These are phyloP conservation scores for Prosopis cineraria DNA, from an alignment of 306 rosid genomes.

Conservation along the genomic window DNA sequence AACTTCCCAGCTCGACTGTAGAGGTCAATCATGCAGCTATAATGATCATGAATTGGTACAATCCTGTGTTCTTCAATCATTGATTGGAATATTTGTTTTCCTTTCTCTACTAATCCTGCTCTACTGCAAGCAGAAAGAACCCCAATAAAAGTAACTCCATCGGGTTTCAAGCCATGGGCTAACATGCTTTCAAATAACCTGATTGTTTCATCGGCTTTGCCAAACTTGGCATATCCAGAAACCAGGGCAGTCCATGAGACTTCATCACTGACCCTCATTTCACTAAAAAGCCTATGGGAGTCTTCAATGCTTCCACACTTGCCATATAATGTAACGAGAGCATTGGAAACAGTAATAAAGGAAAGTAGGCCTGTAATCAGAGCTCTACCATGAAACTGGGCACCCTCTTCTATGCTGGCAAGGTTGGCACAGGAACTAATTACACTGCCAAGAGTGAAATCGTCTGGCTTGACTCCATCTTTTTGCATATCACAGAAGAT, in stretches of 20 bases:
- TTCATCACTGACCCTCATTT: constrained; percentile 70
- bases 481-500: constrained; percentile 81
- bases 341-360: constrained; percentile 77
- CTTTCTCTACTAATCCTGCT: constrained; percentile 88
- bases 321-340: constrained; percentile 79
- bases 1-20: constrained; percentile 84
- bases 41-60: constrained; percentile 69
- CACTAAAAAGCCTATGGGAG: constrained; percentile 65
- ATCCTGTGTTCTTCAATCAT: constrained; percentile 76
- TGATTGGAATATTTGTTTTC: constrained; percentile 61
- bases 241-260: constrained; percentile 96
- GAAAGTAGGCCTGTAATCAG: constrained; percentile 72
- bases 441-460: constrained; percentile 82
- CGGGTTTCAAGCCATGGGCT: constrained; percentile 66
- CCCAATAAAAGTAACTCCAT: constrained; percentile 86
- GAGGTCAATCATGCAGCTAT: constrained; percentile 90
- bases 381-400: constrained; percentile 84
- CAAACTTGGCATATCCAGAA: constrained; percentile 82
- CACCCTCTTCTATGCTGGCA: constrained; percentile 95
- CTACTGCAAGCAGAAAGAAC: constrained; percentile 95
- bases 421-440: constrained; percentile 93
- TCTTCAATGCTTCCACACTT: constrained; percentile 86
- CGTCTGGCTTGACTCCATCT: constrained; percentile 75
- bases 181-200: constrained; percentile 72
- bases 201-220: constrained; percentile 76